These are phyloP conservation scores for Haplosporangium sp. DNA, from an alignment of 371 early-diverging fungal genomes.

Conservation along the genomic window DNA sequence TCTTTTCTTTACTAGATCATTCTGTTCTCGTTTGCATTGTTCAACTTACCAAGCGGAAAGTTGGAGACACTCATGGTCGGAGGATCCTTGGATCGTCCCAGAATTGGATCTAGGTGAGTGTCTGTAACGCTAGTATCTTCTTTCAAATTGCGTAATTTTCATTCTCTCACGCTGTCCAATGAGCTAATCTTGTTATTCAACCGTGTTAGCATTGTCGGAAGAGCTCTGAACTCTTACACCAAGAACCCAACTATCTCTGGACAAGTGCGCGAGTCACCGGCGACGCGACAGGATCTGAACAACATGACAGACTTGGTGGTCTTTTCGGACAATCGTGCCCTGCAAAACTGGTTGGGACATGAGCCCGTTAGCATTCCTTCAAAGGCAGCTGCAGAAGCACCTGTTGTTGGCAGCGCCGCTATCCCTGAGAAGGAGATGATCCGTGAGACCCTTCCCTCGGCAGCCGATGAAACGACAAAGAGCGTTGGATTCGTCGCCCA, in stretches of 20 bases:
- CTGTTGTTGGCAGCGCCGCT: conserved; percentile 4
- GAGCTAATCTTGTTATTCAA: too few relatives aligned
- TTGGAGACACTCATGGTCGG: conserved; percentile 66
- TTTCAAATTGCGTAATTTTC: not conserved
- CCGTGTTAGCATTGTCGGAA: conserved; percentile 42
- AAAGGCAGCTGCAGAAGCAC: not conserved
- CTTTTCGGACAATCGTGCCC: conserved; percentile 50
- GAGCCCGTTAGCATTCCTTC: conserved; percentile 21
- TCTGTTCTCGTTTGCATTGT: conserved; percentile 71
- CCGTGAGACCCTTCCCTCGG: not conserved
- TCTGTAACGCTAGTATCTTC: not conserved
- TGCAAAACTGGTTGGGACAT: conserved; percentile 53
- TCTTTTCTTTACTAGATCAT: conserved; percentile 59
- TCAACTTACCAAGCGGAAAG: conserved; percentile 65
- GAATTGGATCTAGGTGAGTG: conserved; percentile 42
- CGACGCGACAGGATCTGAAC: conserved; percentile 30
- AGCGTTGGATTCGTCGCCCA: conserved; percentile 51
- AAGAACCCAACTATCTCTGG: conserved; percentile 54
- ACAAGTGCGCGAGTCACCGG: conserved; percentile 26
- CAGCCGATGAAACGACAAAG: conserved; percentile 24
- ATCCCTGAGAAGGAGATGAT: conserved; percentile 14
- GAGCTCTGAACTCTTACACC: conserved; percentile 46
- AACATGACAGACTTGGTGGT: conserved; percentile 53
- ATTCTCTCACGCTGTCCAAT: too few relatives aligned
- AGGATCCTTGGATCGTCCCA: conserved; percentile 53